Evolutionary conservation across 148 eudicot species (phyloP).

Genomic region (Drosera capensis): DNA sequence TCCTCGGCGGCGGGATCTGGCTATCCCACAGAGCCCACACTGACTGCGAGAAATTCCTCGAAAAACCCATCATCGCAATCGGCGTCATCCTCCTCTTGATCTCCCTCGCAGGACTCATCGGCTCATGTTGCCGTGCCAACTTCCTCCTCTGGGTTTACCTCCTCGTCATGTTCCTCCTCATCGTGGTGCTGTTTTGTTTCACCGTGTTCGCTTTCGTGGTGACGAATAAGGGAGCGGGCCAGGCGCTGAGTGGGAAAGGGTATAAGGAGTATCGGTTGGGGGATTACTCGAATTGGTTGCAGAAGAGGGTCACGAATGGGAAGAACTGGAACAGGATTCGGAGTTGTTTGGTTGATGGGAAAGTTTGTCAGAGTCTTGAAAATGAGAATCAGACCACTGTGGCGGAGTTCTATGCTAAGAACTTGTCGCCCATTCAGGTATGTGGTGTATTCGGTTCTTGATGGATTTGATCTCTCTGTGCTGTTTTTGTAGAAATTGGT

Average conservation of each 20-base stretch:
- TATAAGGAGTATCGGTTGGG: slow-evolving; percentile 76
- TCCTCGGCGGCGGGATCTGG: slow-evolving; percentile 67
- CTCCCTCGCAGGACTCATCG: slow-evolving; percentile 63
- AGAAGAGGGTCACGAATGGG: slow-evolving; percentile 44
- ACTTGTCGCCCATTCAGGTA: slow-evolving; percentile 75
- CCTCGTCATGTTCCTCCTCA: slow-evolving; percentile 62
- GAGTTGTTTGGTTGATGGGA: slow-evolving; percentile 69
- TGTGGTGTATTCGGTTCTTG: background rate
- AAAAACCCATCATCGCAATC: slow-evolving; percentile 41
- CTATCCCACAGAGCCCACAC: slow-evolving; percentile 39
- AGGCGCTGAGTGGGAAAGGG: slow-evolving; percentile 30
- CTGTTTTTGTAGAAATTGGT: background rate
- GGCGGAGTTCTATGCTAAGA: slow-evolving; percentile 24
- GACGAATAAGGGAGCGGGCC: slow-evolving; percentile 77
- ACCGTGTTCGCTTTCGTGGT: slow-evolving; percentile 80
- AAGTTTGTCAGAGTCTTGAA: slow-evolving; percentile 49
- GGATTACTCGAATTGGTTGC: slow-evolving; percentile 84
- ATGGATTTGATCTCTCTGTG: background rate
- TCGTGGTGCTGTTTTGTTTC: slow-evolving; percentile 42
- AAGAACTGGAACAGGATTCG: slow-evolving; percentile 56
- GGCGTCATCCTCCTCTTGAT: slow-evolving; percentile 59
- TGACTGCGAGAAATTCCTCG: slow-evolving; percentile 60
- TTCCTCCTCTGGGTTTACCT: slow-evolving; percentile 83
- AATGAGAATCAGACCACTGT: slow-evolving; percentile 14
- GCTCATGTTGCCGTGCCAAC: slow-evolving; percentile 63